phyloP scores from a whole-genome alignment of 306 rosid species.

The Morella rubra region DNA sequence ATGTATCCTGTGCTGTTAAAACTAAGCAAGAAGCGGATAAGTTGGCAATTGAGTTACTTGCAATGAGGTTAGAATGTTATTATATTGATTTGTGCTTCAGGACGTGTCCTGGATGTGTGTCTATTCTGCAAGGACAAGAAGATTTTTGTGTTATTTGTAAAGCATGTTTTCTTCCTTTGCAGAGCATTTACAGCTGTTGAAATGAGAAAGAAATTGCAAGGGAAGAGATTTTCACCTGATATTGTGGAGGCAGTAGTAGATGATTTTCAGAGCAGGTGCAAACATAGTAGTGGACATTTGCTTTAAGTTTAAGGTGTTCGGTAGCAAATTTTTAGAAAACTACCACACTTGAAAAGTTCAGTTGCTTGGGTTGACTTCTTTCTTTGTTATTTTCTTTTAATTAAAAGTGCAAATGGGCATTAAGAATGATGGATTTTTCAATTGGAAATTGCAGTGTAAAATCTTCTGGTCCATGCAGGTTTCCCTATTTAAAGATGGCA shows the following conservation, averaged over 20 bases:
- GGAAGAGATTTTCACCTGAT: constrained; percentile 51
- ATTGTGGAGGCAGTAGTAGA: constrained; percentile 57
- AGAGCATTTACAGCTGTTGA: constrained; percentile 83
- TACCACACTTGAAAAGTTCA: neutral
- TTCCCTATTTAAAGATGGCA: neutral
- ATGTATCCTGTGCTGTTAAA: constrained; percentile 32
- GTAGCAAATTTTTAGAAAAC: neutral
- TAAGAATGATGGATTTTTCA: neutral
- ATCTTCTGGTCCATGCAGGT: neutral
- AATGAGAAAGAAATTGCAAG: constrained; percentile 67
- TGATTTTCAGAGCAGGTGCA: constrained; percentile 66
- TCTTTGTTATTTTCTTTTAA: neutral
- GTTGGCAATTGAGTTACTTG: constrained; percentile 65
- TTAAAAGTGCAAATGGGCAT: too few species aligned
- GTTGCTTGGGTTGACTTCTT: neutral
- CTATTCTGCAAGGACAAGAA: constrained; percentile 13
- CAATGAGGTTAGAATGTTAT: constrained; percentile 53
- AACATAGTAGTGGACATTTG: constrained; percentile 23
- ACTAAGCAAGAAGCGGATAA: constrained; percentile 54
- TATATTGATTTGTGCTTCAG: neutral
- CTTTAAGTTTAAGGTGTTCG: neutral
- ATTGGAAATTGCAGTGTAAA: neutral
- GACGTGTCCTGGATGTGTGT: neutral
- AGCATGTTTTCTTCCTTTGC: constrained; percentile 24
- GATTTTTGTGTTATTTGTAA: neutral